phyloP scores from a whole-genome alignment of 495 filamentous ascomycete genomes.

The Penicillium crystallinum region DNA sequence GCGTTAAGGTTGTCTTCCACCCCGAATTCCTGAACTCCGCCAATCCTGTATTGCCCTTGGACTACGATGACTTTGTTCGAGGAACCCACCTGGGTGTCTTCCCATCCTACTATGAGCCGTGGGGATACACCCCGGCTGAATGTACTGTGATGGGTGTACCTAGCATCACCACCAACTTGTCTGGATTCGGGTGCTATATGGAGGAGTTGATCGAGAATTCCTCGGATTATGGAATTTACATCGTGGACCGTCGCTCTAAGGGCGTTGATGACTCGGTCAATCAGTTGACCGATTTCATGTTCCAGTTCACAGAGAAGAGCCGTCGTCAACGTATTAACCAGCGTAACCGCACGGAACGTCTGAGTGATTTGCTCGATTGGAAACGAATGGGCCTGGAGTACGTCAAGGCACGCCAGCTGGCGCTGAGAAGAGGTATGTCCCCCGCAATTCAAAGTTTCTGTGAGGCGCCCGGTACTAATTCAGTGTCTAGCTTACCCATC shows the following conservation, averaged over 20 bases:
- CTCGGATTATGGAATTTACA: slow-evolving; percentile 96
- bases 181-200: slow-evolving; percentile 99
- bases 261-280: slow-evolving; percentile 97
- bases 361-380: slow-evolving; percentile 96
- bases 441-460: neutral
- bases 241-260: slow-evolving; percentile 92
- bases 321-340: slow-evolving; percentile 96
- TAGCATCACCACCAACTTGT: slow-evolving; percentile 96
- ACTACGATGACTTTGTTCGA: slow-evolving; percentile 98
- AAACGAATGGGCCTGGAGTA: slow-evolving; percentile 99
- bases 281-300: slow-evolving; percentile 89
- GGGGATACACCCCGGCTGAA: slow-evolving; percentile 97
- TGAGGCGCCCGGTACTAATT: slow-evolving; percentile 3
- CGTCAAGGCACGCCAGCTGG: slow-evolving; percentile 92
- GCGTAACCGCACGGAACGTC: slow-evolving; percentile 91
- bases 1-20: slow-evolving; percentile 97
- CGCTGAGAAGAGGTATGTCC: slow-evolving; percentile 66
- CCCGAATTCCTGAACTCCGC: slow-evolving; percentile 95
- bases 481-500: slow-evolving; percentile 65
- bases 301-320: slow-evolving; percentile 90
- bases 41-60: slow-evolving; percentile 89
- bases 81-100: slow-evolving; percentile 95
- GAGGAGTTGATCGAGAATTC: slow-evolving; percentile 98
- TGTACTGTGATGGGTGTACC: slow-evolving; percentile 99
- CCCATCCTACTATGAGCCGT: slow-evolving; percentile 97